Evolutionary conservation across 2,329 filamentous ascomycete species (phyloP).

Genomic region (Camillea tinctor): DNA sequence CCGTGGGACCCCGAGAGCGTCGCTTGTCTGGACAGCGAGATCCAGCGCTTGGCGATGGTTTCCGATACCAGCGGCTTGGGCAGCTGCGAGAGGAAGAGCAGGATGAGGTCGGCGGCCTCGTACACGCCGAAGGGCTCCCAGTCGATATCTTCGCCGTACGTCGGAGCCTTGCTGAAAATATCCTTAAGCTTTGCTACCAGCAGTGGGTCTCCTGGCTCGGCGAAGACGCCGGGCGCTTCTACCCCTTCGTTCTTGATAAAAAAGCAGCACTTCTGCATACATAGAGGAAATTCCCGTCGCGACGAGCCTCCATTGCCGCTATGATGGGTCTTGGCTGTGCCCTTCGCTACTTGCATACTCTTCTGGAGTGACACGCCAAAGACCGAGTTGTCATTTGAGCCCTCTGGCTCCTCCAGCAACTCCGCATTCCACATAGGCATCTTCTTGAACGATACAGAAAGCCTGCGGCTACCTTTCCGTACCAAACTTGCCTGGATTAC

Average conservation of each 20-base stretch:
- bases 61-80: slow-evolving; percentile 40
- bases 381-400: slow-evolving; percentile 30
- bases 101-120: slow-evolving; percentile 42
- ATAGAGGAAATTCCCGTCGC: slow-evolving; percentile 41
- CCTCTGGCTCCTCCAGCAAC: slow-evolving; percentile 26
- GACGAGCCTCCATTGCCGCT: slow-evolving; percentile 34
- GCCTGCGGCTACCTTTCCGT: slow-evolving; percentile 27
- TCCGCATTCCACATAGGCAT: slow-evolving; percentile 33
- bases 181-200: slow-evolving; percentile 37
- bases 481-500: slow-evolving; percentile 31
- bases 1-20: slow-evolving; percentile 34
- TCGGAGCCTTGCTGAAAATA: slow-evolving; percentile 36
- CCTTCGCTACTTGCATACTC: slow-evolving; percentile 40
- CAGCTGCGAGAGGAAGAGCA: slow-evolving; percentile 40
- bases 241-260: slow-evolving; percentile 38
- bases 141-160: slow-evolving; percentile 39
- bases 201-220: slow-evolving; percentile 32
- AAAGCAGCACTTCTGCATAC: slow-evolving; percentile 40
- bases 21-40: slow-evolving; percentile 40
- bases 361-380: slow-evolving; percentile 41
- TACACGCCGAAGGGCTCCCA: slow-evolving; percentile 38
- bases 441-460: slow-evolving; percentile 34
- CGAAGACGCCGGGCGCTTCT: slow-evolving; percentile 38
- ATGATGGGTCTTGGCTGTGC: slow-evolving; percentile 40
- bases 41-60: slow-evolving; percentile 39